Evolutionary conservation across 1,284 basidiomycete species (phyloP).

Genomic region (Wallemia ichthyophaga): DNA sequence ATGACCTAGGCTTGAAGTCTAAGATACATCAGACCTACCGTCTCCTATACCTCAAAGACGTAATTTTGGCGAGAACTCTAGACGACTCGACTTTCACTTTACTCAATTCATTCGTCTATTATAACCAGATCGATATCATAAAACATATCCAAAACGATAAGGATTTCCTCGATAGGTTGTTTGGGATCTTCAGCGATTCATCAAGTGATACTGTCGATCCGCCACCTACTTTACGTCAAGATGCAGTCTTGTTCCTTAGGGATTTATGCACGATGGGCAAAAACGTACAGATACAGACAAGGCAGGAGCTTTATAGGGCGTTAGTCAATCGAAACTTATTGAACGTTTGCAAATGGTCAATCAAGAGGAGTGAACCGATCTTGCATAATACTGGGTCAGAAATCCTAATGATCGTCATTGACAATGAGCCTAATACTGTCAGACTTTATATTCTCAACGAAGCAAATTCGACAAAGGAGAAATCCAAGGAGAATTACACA

Average conservation of each 20-base stretch:
- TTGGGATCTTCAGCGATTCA: constrained; percentile 40
- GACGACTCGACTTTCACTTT: constrained; percentile 95
- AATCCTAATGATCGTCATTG: constrained; percentile 55
- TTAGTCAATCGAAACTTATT: constrained; percentile 68
- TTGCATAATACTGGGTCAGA: constrained; percentile 62
- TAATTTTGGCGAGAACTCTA: constrained; percentile 71
- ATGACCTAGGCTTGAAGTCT: constrained; percentile 35
- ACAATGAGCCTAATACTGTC: constrained; percentile 70
- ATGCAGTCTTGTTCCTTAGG: constrained; percentile 61
- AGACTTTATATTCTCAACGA: constrained; percentile 57
- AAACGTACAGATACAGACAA: constrained; percentile 64
- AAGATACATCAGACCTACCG: constrained; percentile 94
- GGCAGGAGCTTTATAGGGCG: constrained; percentile 61
- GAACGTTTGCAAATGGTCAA: constrained; percentile 70
- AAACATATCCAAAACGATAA: constrained; percentile 54
- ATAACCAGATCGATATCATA: constrained; percentile 97
- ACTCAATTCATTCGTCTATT: constrained; percentile 86
- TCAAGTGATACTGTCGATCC: constrained; percentile 5
- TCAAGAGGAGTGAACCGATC: constrained; percentile 22
- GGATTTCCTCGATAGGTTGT: constrained; percentile 42
- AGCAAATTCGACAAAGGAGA: constrained; percentile 20
- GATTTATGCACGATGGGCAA: constrained; percentile 88
- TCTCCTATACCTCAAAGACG: constrained; percentile 86
- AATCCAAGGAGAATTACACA: constrained; percentile 19
- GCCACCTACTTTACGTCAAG: constrained; percentile 21